These are phyloP conservation scores for Ulmus americana DNA, from an alignment of 331 rosid genomes.

Conservation along the genomic window DNA sequence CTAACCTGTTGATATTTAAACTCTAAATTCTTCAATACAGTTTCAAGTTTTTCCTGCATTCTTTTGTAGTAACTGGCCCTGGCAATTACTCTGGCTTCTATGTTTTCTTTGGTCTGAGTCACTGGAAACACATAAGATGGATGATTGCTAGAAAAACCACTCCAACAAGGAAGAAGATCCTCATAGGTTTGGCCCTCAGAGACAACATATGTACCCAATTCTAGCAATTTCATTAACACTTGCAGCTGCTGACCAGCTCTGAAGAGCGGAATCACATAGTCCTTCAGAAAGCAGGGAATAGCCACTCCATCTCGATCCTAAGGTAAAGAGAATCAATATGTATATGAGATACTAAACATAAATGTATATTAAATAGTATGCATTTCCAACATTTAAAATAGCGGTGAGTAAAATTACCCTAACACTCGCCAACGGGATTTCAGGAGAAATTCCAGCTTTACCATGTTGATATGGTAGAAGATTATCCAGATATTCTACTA, in stretches of 20 bases:
- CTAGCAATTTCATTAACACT: conserved; percentile 78
- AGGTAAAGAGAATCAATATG: conserved; percentile 28
- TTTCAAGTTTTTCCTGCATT: conserved; percentile 60
- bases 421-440: conserved; percentile 49
- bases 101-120: conserved; percentile 51
- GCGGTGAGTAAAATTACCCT: conserved; percentile 47
- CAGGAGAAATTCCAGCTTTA: conserved; percentile 36
- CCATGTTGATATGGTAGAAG: conserved; percentile 29
- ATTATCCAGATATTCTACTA: conserved; percentile 47
- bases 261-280: conserved; percentile 62
- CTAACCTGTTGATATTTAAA: conserved; percentile 67
- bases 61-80: conserved; percentile 61
- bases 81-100: conserved; percentile 49
- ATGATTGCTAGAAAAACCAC: conserved; percentile 53
- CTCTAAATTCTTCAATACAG: conserved; percentile 45
- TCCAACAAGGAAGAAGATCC: conserved; percentile 84
- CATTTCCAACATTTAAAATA: conserved; percentile 8
- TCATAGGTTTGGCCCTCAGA: conserved; percentile 41
- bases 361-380: conserved; percentile 19
- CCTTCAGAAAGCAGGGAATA: conserved; percentile 71
- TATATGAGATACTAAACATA: conserved; percentile 22
- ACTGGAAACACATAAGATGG: conserved; percentile 48
- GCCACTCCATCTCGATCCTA: conserved; percentile 75
- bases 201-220: conserved; percentile 58
- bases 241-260: conserved; percentile 97